Conservation (phyloP, 495 filamentous ascomycete species). For the Aspergillus mulundensis region DNA sequence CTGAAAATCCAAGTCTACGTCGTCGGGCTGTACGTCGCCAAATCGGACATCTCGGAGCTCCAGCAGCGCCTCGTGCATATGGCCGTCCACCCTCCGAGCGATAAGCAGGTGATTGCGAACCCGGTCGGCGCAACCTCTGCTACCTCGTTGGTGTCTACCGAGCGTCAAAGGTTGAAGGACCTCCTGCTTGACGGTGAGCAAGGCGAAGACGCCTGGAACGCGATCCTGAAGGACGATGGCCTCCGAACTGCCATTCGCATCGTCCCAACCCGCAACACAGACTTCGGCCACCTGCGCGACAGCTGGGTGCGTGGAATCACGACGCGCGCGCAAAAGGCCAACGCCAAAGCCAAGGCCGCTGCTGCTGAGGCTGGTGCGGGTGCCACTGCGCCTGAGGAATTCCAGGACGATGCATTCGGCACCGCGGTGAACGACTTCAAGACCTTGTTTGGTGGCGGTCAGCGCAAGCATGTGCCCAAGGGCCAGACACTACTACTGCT, state of each 20-base stretch:
- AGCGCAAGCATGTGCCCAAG: conserved; percentile 65
- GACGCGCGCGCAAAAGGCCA: conserved; percentile 52
- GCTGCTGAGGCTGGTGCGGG: conserved; percentile 36
- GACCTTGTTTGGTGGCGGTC: conserved; percentile 66
- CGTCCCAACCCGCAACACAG: conserved; percentile 81
- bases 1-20: conserved; percentile 92
- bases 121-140: conserved; percentile 58
- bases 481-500: conserved; percentile 67
- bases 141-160: conserved; percentile 72
- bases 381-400: conserved; percentile 33
- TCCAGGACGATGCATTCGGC: conserved; percentile 68
- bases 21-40: conserved; percentile 84
- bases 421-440: conserved; percentile 70
- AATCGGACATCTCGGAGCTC: conserved; percentile 60
- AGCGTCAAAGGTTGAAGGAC: conserved; percentile 66
- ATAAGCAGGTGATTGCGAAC: conserved; percentile 42
- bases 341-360: conserved; percentile 18
- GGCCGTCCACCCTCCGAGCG: conserved; percentile 38
- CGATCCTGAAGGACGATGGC: conserved; percentile 57
- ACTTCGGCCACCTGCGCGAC: conserved; percentile 87
- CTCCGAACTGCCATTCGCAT: conserved; percentile 71
- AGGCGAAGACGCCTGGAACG: conserved; percentile 68
- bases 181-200: conserved; percentile 64
- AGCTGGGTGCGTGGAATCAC: conserved; percentile 85
- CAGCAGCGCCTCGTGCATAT: conserved; percentile 52